Base-by-base conservation (phyloP, 768 basidiomycete genomes). In the Suillus luteus region DNA sequence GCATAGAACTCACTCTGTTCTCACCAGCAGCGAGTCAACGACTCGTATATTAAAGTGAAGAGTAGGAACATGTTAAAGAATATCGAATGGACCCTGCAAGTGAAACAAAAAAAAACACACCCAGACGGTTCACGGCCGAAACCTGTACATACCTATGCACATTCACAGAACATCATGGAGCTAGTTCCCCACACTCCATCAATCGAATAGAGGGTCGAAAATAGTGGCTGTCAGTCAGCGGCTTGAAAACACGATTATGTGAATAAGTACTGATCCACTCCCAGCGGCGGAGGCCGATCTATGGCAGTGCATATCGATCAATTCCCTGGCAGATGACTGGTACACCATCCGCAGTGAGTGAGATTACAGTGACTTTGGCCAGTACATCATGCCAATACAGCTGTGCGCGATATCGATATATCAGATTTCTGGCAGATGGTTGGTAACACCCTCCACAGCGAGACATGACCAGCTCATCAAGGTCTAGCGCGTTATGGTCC, bases 31-130 rank as follows among this genome's bases (percentile, higher is more conserved):
- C 33, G 33, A 31, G 31, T 31, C 31, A 31, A 31, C 17, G 22
- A 38, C 37, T 38, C 55, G 24, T 58, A 40, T 24, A 41, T 58
- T 10, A 58, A 58, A 58, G 40, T 40, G 57, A 41, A 58, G 37
- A 38, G 55, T 15, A 27, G 14, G 38, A 24, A 31, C 52, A 38
- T 55, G 37, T 24, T 38, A 41, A 27, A 17, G 24, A 31, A 33
- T n/a, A 17, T 5, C 15, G 15, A 57, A 40, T 41, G 10, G 57
- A 58, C 57, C 57, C 57, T 40, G 55, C 38, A 40, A 58, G 38
- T 27, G 55, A 41, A 27, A 58, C 27, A 58, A 58, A 40, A 58
- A 40, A 33, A 58, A 10, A 58, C 38, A 57, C 9, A 40, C 22
- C n/a, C 12, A 22, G 17, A 24, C 15, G 27, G 5, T 40, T 40